These are phyloP conservation scores for Ramalina intermedia DNA, from an alignment of 495 filamentous ascomycete genomes.

Conservation along the genomic window DNA sequence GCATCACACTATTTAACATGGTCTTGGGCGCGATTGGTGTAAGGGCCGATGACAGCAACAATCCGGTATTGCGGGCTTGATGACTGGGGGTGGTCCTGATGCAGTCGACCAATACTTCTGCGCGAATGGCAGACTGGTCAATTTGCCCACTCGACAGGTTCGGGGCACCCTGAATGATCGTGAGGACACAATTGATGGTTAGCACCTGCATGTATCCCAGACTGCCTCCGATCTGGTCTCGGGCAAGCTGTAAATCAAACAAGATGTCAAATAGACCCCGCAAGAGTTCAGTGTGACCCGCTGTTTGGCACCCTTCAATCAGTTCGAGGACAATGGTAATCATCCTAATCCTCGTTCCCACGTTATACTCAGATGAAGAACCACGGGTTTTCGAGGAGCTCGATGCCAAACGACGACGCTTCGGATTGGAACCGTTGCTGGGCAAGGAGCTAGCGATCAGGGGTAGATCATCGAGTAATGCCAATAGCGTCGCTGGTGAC, in stretches of 20 bases:
- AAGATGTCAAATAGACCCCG: constrained; percentile 66
- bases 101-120: constrained; percentile 80
- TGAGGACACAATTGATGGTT: constrained; percentile 57
- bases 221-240: constrained; percentile 54
- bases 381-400: constrained; percentile 37
- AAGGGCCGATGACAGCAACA: constrained; percentile 74
- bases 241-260: constrained; percentile 69
- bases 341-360: constrained; percentile 49
- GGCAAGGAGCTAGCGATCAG: constrained; percentile 44
- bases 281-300: constrained; percentile 56
- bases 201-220: constrained; percentile 76
- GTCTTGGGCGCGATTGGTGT: constrained; percentile 74
- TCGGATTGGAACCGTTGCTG: constrained; percentile 49
- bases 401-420: constrained; percentile 62
- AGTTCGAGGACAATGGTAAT: constrained; percentile 81
- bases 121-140: constrained; percentile 59
- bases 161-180: constrained; percentile 64
- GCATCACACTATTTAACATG: constrained; percentile 93
- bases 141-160: constrained; percentile 27
- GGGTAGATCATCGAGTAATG: constrained; percentile 56
- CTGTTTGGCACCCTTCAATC: constrained; percentile 60
- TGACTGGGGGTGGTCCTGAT: constrained; percentile 77
- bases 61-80: constrained; percentile 78
- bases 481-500: constrained; percentile 50
- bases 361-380: constrained; percentile 33